Conservation (phyloP, 352 stramenopile species). For the Phytophthora pistaciae region DNA sequence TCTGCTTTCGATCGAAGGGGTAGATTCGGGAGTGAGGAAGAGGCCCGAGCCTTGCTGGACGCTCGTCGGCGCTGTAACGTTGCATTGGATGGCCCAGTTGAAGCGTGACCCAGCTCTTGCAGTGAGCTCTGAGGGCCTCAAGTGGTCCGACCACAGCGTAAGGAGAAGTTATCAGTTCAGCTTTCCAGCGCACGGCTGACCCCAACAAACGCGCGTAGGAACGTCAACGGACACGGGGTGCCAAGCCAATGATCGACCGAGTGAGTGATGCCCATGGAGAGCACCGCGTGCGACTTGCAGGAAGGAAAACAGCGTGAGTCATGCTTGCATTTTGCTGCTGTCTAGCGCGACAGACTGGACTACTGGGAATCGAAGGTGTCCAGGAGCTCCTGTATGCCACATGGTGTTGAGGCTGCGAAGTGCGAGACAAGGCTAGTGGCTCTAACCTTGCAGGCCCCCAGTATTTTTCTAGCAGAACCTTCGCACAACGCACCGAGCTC, state of each 20-base stretch:
- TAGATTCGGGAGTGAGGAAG: conserved; percentile 20
- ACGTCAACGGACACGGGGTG: neutral
- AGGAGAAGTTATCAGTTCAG: conserved; percentile 10
- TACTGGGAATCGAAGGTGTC: neutral
- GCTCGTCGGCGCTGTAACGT: conserved; percentile 12
- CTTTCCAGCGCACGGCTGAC: conserved; percentile 1
- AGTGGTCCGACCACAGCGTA: conserved; percentile 20
- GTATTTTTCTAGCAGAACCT: conserved; percentile 1
- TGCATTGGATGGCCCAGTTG: conserved; percentile 6
- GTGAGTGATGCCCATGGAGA: conserved; percentile 12
- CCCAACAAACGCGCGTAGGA: conserved; percentile 1
- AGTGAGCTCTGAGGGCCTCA: conserved; percentile 7
- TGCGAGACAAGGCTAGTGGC: neutral
- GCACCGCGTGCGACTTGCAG: conserved; percentile 6
- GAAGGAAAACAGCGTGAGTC: conserved; percentile 13
- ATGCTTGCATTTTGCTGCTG: neutral
- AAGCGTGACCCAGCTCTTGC: neutral
- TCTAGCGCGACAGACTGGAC: neutral
- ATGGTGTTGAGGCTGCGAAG: no score
- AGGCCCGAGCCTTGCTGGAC: conserved; percentile 12
- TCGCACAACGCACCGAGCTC: conserved; percentile 6
- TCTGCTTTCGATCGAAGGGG: conserved; percentile 6
- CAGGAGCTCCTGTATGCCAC: neutral
- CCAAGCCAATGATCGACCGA: neutral
- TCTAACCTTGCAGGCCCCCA: no score